These are phyloP conservation scores for Phytophthora rubi DNA, from an alignment of 352 stramenopile genomes.

Conservation along the genomic window DNA sequence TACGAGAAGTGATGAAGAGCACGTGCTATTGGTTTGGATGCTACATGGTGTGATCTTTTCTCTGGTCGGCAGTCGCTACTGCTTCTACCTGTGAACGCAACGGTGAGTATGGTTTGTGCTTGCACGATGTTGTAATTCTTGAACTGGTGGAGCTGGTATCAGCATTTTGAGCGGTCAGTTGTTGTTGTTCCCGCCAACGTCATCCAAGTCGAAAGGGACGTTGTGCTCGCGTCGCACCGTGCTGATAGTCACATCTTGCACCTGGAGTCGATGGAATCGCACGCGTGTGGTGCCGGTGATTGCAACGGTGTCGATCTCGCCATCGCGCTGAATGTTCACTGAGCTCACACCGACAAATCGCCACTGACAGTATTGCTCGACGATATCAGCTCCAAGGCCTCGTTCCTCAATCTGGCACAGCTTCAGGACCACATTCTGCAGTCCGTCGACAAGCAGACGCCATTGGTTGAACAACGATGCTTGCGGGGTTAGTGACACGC, in stretches of 20 bases:
- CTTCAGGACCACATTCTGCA: constrained; percentile 45
- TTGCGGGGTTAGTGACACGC: constrained; percentile 7
- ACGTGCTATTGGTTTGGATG: constrained; percentile 16
- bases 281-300: constrained; percentile 39
- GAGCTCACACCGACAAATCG: constrained; percentile 32
- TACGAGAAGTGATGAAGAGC: constrained; percentile 28
- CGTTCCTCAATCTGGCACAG: constrained; percentile 31
- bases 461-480: constrained; percentile 39
- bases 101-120: not conserved
- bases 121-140: not conserved
- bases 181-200: not conserved
- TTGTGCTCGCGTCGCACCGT: constrained; percentile 19
- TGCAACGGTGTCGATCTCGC: constrained; percentile 21
- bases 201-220: constrained; percentile 12
- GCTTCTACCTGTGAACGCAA: not conserved
- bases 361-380: constrained; percentile 37
- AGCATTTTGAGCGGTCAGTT: not conserved
- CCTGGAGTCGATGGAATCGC: constrained; percentile 26
- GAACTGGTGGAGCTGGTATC: not conserved
- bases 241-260: constrained; percentile 28
- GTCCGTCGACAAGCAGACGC: constrained; percentile 38
- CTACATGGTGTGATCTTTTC: constrained; percentile 12
- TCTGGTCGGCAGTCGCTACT: constrained; percentile 8
- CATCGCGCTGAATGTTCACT: constrained; percentile 24
- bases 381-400: constrained; percentile 9